These are phyloP conservation scores for Catharanthus roseus DNA, from an alignment of 257 asterid genomes.

Conservation along the genomic window DNA sequence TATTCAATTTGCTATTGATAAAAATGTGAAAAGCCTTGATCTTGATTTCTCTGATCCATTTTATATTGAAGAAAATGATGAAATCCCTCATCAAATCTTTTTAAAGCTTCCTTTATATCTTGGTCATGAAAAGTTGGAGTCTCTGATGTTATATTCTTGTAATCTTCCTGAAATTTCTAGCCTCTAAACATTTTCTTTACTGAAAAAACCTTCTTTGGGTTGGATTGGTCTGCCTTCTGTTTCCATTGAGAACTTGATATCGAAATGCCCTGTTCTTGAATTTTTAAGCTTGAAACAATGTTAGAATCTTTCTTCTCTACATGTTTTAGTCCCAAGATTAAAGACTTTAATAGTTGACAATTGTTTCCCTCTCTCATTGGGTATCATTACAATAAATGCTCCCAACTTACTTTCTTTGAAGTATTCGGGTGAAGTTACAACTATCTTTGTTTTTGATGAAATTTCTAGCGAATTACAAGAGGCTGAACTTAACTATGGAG, in stretches of 20 bases:
- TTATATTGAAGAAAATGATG: conserved; percentile 5
- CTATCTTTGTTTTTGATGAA: background rate
- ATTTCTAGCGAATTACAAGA: conserved; percentile 7
- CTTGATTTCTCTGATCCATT: too few relatives aligned
- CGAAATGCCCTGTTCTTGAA: conserved; percentile 18
- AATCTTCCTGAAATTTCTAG: background rate
- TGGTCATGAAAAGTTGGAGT: conserved; percentile 5
- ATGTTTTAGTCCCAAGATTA: conserved; percentile 10
- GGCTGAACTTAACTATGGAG: conserved; percentile 25
- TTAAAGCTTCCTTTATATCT: conserved; percentile 6
- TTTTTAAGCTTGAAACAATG: conserved; percentile 16
- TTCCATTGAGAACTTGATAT: background rate
- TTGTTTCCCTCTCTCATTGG: background rate
- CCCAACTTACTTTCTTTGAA: conserved; percentile 19
- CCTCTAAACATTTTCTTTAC: background rate
- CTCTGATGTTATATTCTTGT: conserved; percentile 20
- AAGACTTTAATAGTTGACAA: conserved; percentile 22
- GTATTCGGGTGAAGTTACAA: conserved; percentile 17
- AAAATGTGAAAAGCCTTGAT: too few relatives aligned
- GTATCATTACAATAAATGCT: background rate
- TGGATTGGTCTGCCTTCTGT: conserved; percentile 15
- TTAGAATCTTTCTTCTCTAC: background rate
- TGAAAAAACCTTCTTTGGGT: conserved; percentile 19
- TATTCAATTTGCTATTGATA: too few relatives aligned
- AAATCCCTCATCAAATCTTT: background rate